Percentiles rank a stretch among this genome's conserved stretches.
These are phyloP conservation scores for Cymbopogon citratus DNA, from an alignment of 176 grass and related monocot genomes.

Conservation along the genomic window DNA sequence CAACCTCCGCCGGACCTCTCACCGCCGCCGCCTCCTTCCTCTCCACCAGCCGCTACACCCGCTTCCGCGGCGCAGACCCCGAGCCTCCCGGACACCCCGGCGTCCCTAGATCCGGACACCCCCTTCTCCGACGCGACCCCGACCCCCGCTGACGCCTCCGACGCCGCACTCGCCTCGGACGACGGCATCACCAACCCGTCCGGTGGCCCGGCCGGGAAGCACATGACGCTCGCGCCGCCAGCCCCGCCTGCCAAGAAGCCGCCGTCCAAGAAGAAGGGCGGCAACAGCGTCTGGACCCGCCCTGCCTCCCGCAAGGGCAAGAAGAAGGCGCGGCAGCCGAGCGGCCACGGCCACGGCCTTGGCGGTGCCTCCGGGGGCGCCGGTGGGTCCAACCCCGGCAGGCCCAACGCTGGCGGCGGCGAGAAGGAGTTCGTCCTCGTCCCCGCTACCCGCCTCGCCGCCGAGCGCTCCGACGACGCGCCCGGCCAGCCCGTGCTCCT, in stretches of 20 bases:
- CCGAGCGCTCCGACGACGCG: conserved; percentile 62
- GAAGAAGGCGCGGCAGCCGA: conserved; percentile 56
- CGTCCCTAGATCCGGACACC: conserved; percentile 31
- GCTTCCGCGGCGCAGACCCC: conserved; percentile 23
- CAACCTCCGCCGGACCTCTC: not conserved
- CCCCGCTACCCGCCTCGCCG: conserved; percentile 53
- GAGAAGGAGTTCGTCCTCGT: conserved; percentile 75
- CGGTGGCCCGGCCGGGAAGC: conserved; percentile 18
- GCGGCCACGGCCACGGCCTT: not conserved
- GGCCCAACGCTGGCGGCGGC: not conserved
- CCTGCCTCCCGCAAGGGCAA: conserved; percentile 77
- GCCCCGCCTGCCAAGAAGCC: conserved; percentile 45
- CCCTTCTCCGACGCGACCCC: conserved; percentile 28
- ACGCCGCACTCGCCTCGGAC: conserved; percentile 17
- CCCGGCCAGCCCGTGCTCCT: conserved; percentile 57
- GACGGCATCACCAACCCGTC: conserved; percentile 40
- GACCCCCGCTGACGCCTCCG: conserved; percentile 28
- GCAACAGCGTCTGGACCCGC: conserved; percentile 72
- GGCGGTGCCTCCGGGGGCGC: not conserved
- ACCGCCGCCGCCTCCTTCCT: not conserved
- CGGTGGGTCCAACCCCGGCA: not conserved
- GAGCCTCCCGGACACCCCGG: conserved; percentile 33
- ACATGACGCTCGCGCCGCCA: conserved; percentile 35
- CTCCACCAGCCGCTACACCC: conserved; percentile 4
- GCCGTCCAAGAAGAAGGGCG: conserved; percentile 64